Conservation (phyloP, 305 asterid genomes). For the Fraxinus latifolia region DNA sequence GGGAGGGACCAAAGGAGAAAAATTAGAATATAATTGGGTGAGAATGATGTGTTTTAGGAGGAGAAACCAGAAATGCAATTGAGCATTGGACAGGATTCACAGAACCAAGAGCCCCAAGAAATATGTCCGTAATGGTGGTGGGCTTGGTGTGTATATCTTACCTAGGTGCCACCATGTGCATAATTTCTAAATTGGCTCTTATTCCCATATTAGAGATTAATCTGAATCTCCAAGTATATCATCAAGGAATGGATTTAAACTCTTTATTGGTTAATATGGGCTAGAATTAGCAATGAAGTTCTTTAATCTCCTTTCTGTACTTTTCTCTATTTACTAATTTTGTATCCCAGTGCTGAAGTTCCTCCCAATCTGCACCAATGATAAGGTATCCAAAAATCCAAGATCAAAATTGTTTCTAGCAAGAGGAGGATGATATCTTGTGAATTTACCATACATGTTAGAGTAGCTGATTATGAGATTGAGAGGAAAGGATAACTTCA, state of each 20-base stretch:
- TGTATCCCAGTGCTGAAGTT: slow-evolving; percentile 8
- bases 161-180: slow-evolving; percentile 10
- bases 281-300: neutral
- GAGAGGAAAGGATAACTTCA: neutral
- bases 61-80: neutral
- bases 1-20: slow-evolving; percentile 4
- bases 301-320: neutral
- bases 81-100: neutral
- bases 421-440: slow-evolving; percentile 4
- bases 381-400: slow-evolving; percentile 12
- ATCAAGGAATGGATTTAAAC: neutral
- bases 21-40: neutral
- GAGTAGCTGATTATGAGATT: neutral
- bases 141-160: slow-evolving; percentile 1
- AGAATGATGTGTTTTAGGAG: neutral
- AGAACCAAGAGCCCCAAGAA: neutral
- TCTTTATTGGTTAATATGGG: slow-evolving; percentile 6
- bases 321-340: neutral
- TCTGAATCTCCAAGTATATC: neutral
- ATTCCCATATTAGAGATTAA: neutral
- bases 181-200: neutral
- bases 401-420: neutral
- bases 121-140: neutral
- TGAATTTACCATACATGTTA: neutral
- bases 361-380: neutral